These are phyloP conservation scores for Yarrowia osloensis DNA, from an alignment of 805 yeast genomes.

Conservation along the genomic window DNA sequence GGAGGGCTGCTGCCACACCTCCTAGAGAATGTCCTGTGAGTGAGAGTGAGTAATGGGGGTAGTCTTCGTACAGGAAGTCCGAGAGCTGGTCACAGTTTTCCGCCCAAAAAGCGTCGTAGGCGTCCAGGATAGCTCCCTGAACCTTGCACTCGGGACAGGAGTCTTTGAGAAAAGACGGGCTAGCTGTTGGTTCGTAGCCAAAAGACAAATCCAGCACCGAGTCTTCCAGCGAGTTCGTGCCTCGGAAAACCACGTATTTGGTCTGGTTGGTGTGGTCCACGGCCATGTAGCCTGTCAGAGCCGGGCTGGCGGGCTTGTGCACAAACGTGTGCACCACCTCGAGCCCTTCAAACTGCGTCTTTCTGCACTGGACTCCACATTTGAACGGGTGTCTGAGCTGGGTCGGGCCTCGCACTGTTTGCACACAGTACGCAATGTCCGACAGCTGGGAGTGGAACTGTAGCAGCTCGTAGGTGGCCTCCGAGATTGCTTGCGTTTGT, in stretches of 20 bases:
- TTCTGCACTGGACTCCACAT: constrained; percentile 8
- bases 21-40: constrained; percentile 20
- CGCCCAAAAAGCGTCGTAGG: neutral
- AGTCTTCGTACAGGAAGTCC: neutral
- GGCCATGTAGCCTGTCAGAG: constrained; percentile 3
- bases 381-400: constrained; percentile 18
- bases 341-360: constrained; percentile 7
- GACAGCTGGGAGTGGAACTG: constrained; percentile 1
- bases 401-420: constrained; percentile 10
- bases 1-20: constrained; percentile 10
- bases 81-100: neutral
- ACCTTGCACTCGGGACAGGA: constrained; percentile 14
- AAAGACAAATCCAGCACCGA: constrained; percentile 14
- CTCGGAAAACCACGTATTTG: constrained; percentile 17
- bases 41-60: neutral
- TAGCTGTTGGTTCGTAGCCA: neutral
- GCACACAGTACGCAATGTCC: constrained; percentile 14
- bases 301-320: neutral
- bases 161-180: neutral
- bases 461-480: constrained; percentile 1
- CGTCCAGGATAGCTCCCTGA: constrained; percentile 10
- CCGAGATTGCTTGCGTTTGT: neutral
- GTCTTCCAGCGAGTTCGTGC: constrained; percentile 25
- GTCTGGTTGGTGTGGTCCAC: constrained; percentile 25
- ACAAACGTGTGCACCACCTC: constrained; percentile 7